A percentile compares a stretch with the other conserved stretches of the same genome.
phyloP scores from a whole-genome alignment of 345 rosid species.

The Dipteronia dyeriana region DNA sequence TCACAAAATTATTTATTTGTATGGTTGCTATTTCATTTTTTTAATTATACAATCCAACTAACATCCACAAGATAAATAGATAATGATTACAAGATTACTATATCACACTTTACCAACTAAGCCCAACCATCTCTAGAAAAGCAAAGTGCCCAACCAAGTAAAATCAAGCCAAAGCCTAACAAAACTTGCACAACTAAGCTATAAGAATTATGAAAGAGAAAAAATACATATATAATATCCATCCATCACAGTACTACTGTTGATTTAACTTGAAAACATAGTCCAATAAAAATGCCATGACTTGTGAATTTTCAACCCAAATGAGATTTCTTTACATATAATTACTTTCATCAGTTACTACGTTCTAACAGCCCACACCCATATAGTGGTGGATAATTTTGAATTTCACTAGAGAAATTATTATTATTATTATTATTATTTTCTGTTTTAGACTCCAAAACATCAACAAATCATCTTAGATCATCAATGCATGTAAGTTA shows the following conservation, averaged over 20 bases:
- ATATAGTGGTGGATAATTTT: background rate
- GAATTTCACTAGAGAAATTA: background rate
- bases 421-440: background rate
- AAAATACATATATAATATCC: background rate
- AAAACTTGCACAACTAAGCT: background rate
- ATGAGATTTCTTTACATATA: background rate
- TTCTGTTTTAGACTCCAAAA: background rate
- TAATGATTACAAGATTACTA: background rate
- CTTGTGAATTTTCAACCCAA: background rate
- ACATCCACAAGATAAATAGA: background rate
- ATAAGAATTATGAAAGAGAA: background rate
- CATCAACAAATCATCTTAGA: background rate
- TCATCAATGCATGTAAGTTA: slow-evolving; percentile 18
- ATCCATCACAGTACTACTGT: background rate
- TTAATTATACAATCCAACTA: background rate
- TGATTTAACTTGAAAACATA: background rate
- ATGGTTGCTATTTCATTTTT: background rate
- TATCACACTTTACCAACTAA: background rate
- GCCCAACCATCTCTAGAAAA: background rate
- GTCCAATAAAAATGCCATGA: background rate
- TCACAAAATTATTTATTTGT: background rate
- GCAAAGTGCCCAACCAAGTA: background rate
- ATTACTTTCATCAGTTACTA: background rate
- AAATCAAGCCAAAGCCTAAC: background rate
- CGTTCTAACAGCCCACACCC: background rate